Evolutionary conservation across 495 filamentous ascomycete species (phyloP).

Genomic region (Annulohypoxylon nitens): DNA sequence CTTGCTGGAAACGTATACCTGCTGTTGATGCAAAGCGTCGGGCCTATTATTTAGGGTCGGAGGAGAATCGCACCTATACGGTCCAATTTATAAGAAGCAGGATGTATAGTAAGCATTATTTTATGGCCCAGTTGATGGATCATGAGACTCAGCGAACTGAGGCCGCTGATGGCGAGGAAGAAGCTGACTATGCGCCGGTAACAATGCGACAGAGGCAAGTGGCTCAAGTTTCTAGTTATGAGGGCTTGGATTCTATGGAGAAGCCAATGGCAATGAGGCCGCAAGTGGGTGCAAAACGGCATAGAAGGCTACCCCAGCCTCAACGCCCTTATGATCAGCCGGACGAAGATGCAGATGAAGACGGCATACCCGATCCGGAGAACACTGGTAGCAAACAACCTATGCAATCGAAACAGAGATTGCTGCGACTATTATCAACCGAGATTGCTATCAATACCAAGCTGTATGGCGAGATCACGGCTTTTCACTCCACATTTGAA

Average conservation of each 20-base stretch:
- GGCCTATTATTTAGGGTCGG: conserved; percentile 61
- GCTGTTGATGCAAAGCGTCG: conserved; percentile 61
- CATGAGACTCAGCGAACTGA: conserved; percentile 45
- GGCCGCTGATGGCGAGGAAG: conserved; percentile 56
- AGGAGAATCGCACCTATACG: conserved; percentile 21
- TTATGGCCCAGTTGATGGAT: conserved; percentile 63
- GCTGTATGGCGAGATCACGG: conserved; percentile 70
- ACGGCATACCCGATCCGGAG: conserved; percentile 26
- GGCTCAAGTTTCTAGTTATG: background rate
- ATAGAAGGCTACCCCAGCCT: background rate
- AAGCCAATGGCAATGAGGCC: background rate
- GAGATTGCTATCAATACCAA: conserved; percentile 71
- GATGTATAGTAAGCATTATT: conserved; percentile 65
- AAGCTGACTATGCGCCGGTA: conserved; percentile 48
- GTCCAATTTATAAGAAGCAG: conserved; percentile 55
- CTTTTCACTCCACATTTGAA: conserved; percentile 71
- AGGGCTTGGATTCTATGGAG: background rate
- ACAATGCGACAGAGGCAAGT: background rate
- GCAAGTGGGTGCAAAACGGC: background rate
- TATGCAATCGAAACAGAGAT: conserved; percentile 69
- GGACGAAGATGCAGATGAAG: conserved; percentile 8
- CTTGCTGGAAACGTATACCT: conserved; percentile 54
- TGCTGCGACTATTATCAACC: conserved; percentile 72
- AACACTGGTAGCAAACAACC: conserved; percentile 54
- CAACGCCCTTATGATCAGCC: background rate